Percentiles rank a stretch among this genome's conserved stretches.
Conservation (phyloP, 768 basidiomycete species). For the Boletus speciosus region DNA sequence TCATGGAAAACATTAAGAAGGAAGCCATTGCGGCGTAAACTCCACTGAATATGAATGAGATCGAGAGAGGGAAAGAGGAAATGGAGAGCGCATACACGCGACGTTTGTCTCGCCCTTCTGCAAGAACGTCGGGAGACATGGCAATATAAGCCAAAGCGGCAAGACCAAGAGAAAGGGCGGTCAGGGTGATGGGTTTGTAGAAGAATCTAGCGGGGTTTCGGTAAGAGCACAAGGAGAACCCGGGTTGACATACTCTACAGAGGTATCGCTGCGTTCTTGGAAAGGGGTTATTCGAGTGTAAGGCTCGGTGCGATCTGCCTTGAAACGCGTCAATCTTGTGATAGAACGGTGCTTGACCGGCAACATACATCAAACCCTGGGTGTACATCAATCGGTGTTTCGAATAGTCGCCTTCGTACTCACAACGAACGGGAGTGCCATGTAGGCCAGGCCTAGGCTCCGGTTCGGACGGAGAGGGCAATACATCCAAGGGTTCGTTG, state of each 20-base stretch:
- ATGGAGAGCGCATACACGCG: constrained; percentile 55
- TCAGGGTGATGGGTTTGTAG: constrained; percentile 79
- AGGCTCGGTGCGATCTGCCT: constrained; percentile 82
- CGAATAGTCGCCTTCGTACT: constrained; percentile 32
- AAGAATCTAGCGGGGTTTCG: constrained; percentile 61
- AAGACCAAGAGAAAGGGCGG: constrained; percentile 65
- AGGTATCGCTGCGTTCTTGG: constrained; percentile 79
- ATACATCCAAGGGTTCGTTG: constrained; percentile 60
- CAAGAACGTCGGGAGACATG: constrained; percentile 78
- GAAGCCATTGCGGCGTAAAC: constrained; percentile 70
- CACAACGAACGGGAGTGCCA: constrained; percentile 78
- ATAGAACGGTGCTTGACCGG: neutral
- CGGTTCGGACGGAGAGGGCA: constrained; percentile 46
- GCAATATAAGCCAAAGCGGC: constrained; percentile 75
- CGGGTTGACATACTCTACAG: constrained; percentile 59
- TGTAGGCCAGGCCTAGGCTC: constrained; percentile 73
- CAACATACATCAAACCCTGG: constrained; percentile 81
- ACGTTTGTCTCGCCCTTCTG: constrained; percentile 78
- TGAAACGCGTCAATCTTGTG: constrained; percentile 14
- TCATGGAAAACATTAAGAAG: constrained; percentile 78
- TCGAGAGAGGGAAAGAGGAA: neutral
- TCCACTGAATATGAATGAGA: constrained; percentile 46
- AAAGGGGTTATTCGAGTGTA: constrained; percentile 83
- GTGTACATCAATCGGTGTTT: constrained; percentile 9
- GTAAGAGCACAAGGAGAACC: neutral